phyloP scores from a whole-genome alignment of 345 rosid genomes.

The Eutrema japonicum region DNA sequence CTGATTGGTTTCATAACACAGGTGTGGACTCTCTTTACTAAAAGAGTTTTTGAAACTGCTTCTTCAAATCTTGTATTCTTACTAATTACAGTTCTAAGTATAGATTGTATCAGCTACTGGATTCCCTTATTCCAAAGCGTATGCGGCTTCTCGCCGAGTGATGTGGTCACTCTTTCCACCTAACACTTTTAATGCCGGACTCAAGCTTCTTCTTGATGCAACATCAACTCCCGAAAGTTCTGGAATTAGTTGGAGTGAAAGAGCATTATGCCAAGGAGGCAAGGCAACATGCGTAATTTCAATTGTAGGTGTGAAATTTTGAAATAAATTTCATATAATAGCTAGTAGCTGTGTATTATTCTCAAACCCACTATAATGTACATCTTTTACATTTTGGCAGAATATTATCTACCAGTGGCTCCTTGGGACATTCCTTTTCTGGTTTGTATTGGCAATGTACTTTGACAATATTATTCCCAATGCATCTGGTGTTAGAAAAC shows the following conservation, averaged over 20 bases:
- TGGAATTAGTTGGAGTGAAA: conserved; percentile 82
- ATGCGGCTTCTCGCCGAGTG: no score
- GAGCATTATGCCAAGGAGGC: conserved; percentile 54
- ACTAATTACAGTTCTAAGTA: no score
- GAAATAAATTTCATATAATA: not conserved
- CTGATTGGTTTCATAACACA: no score
- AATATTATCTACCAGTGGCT: conserved; percentile 73
- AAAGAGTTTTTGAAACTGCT: no score
- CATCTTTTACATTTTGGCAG: conserved; percentile 50
- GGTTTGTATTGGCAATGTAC: conserved; percentile 46
- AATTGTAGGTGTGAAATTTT: conserved; percentile 53
- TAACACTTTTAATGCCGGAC: conserved; percentile 70
- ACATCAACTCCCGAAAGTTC: conserved; percentile 56
- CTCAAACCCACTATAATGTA: not conserved
- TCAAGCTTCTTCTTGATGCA: conserved; percentile 57
- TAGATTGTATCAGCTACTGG: no score
- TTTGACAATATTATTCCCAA: no score
- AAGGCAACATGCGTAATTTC: conserved; percentile 58
- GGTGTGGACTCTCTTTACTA: no score
- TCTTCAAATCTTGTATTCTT: no score
- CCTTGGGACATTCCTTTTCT: conserved; percentile 54
- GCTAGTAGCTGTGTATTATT: not conserved
- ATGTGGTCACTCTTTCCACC: conserved; percentile 50
- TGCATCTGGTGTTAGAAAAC: no score
- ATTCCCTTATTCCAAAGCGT: no score